These are phyloP conservation scores for Fusarium lyarnte DNA, from an alignment of 2,329 filamentous ascomycete genomes.

Conservation along the genomic window DNA sequence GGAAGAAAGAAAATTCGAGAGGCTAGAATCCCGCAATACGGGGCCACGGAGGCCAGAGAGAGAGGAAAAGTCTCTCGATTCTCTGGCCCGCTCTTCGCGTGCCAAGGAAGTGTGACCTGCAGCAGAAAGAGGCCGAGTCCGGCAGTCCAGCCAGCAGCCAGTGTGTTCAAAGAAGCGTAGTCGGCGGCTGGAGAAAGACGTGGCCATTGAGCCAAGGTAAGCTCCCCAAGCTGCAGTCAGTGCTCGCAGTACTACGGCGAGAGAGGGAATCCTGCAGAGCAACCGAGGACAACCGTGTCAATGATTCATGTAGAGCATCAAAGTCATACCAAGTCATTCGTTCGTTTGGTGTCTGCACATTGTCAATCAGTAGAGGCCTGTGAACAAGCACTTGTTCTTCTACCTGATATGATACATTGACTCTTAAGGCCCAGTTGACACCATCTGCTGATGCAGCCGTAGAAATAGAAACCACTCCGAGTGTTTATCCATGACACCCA, in stretches of 20 bases:
- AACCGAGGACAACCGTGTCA: neutral
- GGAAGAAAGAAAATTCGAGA: neutral
- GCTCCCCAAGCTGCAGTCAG: constrained; percentile 2
- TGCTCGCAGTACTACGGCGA: neutral
- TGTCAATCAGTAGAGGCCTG: neutral
- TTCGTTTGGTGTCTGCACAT: neutral
- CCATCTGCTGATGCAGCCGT: neutral
- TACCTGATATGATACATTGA: constrained; percentile 17
- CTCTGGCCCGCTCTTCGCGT: constrained; percentile 1
- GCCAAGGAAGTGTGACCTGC: constrained; percentile 13
- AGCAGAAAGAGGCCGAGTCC: constrained; percentile 27
- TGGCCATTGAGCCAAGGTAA: neutral
- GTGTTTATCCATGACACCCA: constrained; percentile 32
- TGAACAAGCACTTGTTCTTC: neutral
- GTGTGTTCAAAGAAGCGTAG: neutral
- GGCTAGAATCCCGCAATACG: neutral
- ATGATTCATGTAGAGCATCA: neutral
- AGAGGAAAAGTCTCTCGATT: constrained; percentile 9
- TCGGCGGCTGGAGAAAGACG: neutral
- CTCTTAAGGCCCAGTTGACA: neutral
- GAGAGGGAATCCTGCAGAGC: neutral
- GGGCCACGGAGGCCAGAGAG: neutral
- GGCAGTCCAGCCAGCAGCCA: neutral
- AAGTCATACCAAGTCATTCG: neutral
- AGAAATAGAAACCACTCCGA: constrained; percentile 12